These are phyloP conservation scores for Mycosphaerella arachidis DNA, from an alignment of 2,329 filamentous ascomycete genomes.

Conservation along the genomic window DNA sequence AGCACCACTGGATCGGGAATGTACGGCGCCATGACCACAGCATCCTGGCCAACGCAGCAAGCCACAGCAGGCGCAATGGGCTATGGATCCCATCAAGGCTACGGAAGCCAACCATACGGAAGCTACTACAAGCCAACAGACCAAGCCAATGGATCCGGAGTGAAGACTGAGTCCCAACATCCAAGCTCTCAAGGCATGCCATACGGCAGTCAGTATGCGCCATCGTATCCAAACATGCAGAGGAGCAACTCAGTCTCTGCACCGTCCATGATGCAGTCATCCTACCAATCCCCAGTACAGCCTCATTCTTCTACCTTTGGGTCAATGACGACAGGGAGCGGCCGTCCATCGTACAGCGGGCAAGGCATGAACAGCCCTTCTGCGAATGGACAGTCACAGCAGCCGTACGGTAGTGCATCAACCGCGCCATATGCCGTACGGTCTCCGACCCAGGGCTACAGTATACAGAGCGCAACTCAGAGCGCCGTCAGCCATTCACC, in stretches of 20 bases:
- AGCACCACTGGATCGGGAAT: constrained; percentile 23
- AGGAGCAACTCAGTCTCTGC: constrained; percentile 25
- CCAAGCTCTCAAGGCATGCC: constrained; percentile 21
- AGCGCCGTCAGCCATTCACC: constrained; percentile 29
- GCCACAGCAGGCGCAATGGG: constrained; percentile 20
- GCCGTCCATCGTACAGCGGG: constrained; percentile 24
- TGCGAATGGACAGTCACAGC: constrained; percentile 24
- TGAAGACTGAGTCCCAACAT: constrained; percentile 27
- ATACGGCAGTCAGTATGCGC: constrained; percentile 28
- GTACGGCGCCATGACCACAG: constrained; percentile 26
- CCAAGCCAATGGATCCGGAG: constrained; percentile 20
- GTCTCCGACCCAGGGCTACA: constrained; percentile 29
- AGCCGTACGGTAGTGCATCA: constrained; percentile 23
- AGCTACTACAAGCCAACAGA: constrained; percentile 27
- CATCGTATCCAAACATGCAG: constrained; percentile 26
- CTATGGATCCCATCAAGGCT: constrained; percentile 25
- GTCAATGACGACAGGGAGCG: constrained; percentile 19
- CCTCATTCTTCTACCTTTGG: constrained; percentile 23
- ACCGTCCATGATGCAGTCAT: constrained; percentile 24
- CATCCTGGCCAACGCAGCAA: constrained; percentile 26
- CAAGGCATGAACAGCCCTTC: constrained; percentile 23
- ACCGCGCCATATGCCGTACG: constrained; percentile 29
- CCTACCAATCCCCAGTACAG: constrained; percentile 28
- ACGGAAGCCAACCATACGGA: constrained; percentile 24
- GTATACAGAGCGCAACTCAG: constrained; percentile 26